Base-by-base conservation (phyloP, 768 basidiomycete species). In the Phaeotremella skinneri region DNA sequence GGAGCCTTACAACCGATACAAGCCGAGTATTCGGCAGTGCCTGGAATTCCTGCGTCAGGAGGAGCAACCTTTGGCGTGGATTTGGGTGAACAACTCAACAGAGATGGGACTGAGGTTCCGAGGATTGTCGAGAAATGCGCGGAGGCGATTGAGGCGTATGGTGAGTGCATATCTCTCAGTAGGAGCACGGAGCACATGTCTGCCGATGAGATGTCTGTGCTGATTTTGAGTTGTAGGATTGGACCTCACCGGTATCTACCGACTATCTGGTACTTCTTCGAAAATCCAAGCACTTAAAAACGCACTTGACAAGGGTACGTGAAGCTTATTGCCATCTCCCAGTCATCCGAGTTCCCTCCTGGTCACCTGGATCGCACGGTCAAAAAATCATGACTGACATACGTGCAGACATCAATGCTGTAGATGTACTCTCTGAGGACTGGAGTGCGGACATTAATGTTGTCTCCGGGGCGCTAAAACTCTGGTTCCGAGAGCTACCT, bases 361-460 rank as follows among this genome's bases (percentile, higher is more conserved):
- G 30, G 21, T 9, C 32, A 27, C n/a, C 16, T 49, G 50, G 30
- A 20, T 23, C 21, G 32, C 2, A 26, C n/a, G n/a, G n/a, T n/a
- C n/a, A n/a, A n/a, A n/a, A n/a, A n/a, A n/a, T n/a, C n/a, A n/a
- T n/a, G n/a, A n/a, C n/a, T n/a, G n/a, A n/a, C n/a, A n/a, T n/a
- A n/a, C n/a, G 42, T 7, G 43, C 63, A 87, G 94, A 97, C 76
- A 78, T 97, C 48, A 89, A 96, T 17, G 81, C 85, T 0, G 89
- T 92, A 32, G 87, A 98, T 77, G 81, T 99, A 52, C 85, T 91
- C 73, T 81, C 86, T 4, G 84, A 88, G 3, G 94, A 98, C 75
- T 92, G 92, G 89, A 84, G 88, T 31, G 82, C 85, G 17, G 96
- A 99, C 75, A 92, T 98, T 78, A 97, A 94, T 79, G 91, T 90